A percentile compares a stretch with the other conserved stretches of the same genome.
These are phyloP conservation scores for Pigoraptor vietnamica DNA, from an alignment of 78 protist genomes.

Conservation along the genomic window DNA sequence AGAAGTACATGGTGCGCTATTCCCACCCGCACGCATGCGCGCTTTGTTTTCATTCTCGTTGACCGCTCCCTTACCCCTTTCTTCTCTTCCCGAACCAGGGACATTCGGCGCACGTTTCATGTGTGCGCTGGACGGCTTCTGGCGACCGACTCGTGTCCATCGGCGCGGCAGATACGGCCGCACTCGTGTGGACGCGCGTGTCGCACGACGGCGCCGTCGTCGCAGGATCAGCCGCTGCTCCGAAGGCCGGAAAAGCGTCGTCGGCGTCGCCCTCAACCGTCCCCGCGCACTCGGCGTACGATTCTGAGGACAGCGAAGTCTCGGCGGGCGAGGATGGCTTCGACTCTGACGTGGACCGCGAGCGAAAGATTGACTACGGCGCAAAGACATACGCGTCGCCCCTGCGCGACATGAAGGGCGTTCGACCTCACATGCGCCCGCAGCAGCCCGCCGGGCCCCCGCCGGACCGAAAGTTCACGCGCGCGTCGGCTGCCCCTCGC, in stretches of 20 bases:
- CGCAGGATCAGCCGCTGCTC: neutral
- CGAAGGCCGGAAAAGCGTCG: neutral
- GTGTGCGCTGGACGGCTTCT: neutral
- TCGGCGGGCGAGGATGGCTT: neutral
- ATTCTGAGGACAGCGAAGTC: neutral
- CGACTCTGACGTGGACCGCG: conserved; percentile 4
- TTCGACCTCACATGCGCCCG: neutral
- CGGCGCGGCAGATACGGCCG: conserved; percentile 36
- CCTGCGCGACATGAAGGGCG: neutral
- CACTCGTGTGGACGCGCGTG: conserved; percentile 19
- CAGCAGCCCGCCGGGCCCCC: neutral
- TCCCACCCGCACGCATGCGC: no score
- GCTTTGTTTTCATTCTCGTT: no score
- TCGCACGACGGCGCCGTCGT: neutral
- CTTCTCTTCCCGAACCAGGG: neutral
- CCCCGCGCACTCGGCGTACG: neutral
- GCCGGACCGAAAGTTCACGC: neutral
- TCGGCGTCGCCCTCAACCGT: neutral
- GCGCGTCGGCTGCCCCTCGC: neutral
- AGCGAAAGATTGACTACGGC: neutral
- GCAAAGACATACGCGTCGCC: neutral
- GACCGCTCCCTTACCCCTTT: neutral
- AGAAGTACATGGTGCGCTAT: neutral
- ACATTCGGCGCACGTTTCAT: conserved; percentile 1
- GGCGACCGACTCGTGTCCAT: conserved; percentile 12